These are phyloP conservation scores for Gossypium davidsonii DNA, from an alignment of 441 rosid species.

Conservation along the genomic window DNA sequence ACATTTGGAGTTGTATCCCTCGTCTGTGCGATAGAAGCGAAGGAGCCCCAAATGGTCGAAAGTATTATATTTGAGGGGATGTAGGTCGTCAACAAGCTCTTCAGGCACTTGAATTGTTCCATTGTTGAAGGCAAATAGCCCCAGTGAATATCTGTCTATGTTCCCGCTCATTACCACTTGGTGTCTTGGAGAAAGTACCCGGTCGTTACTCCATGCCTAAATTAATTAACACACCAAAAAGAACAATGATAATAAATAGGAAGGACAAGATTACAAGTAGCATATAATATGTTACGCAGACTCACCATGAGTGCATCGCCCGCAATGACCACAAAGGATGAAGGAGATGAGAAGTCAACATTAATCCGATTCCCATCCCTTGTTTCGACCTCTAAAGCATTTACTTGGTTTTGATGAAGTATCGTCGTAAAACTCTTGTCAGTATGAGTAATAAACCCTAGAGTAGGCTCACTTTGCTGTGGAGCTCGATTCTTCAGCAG, in stretches of 20 bases:
- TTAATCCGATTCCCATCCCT: conserved; percentile 35
- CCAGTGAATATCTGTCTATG: conserved; percentile 37
- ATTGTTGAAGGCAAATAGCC: conserved; percentile 32
- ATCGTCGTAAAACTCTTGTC: conserved; percentile 61
- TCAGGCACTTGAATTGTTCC: conserved; percentile 35
- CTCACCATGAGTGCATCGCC: conserved; percentile 46
- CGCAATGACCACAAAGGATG: conserved; percentile 42
- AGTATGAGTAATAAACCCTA: conserved; percentile 49
- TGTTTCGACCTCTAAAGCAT: conserved; percentile 38
- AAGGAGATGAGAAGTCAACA: conserved; percentile 31
- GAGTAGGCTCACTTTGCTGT: conserved; percentile 23
- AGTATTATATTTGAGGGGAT: conserved; percentile 45
- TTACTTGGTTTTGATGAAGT: conserved; percentile 48
- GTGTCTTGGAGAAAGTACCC: conserved; percentile 41
- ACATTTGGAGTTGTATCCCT: conserved; percentile 38
- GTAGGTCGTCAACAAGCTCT: conserved; percentile 38
- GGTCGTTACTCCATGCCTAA: conserved; percentile 15
- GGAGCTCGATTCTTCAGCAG: conserved; percentile 47
- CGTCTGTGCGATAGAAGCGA: conserved; percentile 34
- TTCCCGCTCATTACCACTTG: conserved; percentile 39
- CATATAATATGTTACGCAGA: background rate
- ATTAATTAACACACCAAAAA: no score
- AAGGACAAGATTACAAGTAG: background rate
- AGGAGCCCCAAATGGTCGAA: conserved; percentile 45
- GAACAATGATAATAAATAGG: background rate